These are phyloP conservation scores for Aureobasidium sp. DNA, from an alignment of 2,329 filamentous ascomycete genomes.

Conservation along the genomic window DNA sequence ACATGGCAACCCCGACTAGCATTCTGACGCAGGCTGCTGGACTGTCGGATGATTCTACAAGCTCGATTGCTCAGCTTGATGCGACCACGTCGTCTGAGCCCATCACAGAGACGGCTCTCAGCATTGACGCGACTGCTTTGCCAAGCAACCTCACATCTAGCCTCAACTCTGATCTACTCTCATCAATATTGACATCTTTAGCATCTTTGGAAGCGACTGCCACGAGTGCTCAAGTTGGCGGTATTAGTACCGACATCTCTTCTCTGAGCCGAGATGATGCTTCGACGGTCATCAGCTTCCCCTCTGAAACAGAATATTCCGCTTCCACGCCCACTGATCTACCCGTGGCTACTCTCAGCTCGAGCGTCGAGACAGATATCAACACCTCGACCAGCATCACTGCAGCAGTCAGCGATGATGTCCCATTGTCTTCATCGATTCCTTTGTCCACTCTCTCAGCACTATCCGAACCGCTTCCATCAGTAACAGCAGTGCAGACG, in stretches of 20 bases:
- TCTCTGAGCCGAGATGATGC: neutral
- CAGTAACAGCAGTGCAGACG: neutral
- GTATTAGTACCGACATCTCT: neutral
- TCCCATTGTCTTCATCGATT: neutral
- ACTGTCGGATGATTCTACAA: neutral
- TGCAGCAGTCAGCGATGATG: neutral
- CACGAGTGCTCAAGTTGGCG: neutral
- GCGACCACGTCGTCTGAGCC: neutral
- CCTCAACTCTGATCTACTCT: neutral
- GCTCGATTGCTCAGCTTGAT: neutral
- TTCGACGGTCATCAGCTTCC: neutral
- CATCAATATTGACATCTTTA: neutral
- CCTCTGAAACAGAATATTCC: neutral
- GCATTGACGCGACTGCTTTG: too few relatives aligned
- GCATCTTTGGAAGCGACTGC: neutral
- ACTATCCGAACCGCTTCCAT: neutral
- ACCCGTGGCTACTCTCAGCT: neutral
- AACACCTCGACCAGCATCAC: too few relatives aligned
- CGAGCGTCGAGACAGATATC: neutral
- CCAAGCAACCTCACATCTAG: neutral
- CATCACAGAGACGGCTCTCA: too few relatives aligned
- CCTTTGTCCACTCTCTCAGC: neutral
- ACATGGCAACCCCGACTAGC: neutral
- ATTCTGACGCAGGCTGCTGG: neutral
- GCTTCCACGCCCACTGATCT: too few relatives aligned